phyloP scores from a whole-genome alignment of 805 yeast genomes.

The Cyberlindnera mrakii region DNA sequence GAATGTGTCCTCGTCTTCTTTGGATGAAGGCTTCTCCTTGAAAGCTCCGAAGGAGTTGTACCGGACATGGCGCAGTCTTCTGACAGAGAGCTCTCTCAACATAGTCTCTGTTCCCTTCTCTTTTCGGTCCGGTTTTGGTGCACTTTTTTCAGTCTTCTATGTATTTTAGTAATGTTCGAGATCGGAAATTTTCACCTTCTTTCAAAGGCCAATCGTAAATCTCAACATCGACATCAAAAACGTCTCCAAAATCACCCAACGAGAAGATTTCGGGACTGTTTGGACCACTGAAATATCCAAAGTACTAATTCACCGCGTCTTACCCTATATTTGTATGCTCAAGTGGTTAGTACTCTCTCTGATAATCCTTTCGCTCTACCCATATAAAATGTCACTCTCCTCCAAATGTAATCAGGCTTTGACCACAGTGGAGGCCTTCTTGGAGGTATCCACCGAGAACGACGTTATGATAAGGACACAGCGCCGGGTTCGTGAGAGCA shows the following conservation, averaged over 20 bases:
- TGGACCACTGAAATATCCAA: too few relatives aligned
- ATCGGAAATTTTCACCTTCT: too few relatives aligned
- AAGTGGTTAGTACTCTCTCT: neutral
- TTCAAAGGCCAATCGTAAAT: too few relatives aligned
- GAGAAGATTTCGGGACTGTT: too few relatives aligned
- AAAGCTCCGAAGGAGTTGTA: neutral
- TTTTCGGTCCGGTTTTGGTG: neutral
- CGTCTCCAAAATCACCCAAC: too few relatives aligned
- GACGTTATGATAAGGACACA: constrained; percentile 3
- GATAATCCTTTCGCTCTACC: neutral
- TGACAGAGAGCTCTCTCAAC: neutral
- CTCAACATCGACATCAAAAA: too few relatives aligned
- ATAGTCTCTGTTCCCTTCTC: neutral
- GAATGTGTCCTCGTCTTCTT: constrained; percentile 2
- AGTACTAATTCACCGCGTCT: too few relatives aligned
- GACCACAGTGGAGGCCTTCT: neutral
- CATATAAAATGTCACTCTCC: neutral
- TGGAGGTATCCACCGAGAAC: neutral
- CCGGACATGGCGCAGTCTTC: neutral
- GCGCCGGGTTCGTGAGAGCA: constrained; percentile 4
- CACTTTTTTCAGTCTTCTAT: too few relatives aligned
- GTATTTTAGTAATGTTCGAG: too few relatives aligned
- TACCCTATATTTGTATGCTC: neutral
- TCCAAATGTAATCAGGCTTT: constrained; percentile 1
- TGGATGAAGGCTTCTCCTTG: constrained; percentile 1